phyloP scores from a whole-genome alignment of 176 grass and related monocot genomes.

The Musa beccarii region DNA sequence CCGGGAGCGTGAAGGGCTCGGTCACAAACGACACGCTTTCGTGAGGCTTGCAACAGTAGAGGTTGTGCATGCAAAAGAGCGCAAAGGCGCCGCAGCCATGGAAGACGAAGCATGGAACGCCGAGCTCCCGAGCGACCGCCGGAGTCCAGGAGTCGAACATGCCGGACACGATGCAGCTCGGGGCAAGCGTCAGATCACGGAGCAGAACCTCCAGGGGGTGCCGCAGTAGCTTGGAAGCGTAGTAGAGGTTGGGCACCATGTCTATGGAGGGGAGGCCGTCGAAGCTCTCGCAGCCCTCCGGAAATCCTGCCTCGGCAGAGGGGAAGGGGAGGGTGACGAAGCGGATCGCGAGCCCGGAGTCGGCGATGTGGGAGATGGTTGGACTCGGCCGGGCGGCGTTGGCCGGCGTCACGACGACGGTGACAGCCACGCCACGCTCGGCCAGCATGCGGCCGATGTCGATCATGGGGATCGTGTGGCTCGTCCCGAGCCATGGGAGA shows the following conservation, averaged over 20 bases:
- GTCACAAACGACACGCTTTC: conserved; percentile 13
- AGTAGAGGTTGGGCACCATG: conserved; percentile 27
- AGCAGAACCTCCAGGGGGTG: conserved; percentile 22
- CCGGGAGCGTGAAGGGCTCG: conserved; percentile 38
- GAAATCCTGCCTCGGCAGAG: conserved; percentile 24
- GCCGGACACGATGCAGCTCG: conserved; percentile 47
- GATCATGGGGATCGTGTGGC: conserved; percentile 43
- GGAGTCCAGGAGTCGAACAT: conserved; percentile 38
- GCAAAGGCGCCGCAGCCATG: conserved; percentile 55
- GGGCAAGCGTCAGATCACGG: background rate
- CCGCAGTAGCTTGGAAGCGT: conserved; percentile 30
- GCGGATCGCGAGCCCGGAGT: conserved; percentile 8
- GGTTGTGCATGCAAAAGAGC: conserved; percentile 41
- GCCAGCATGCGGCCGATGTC: conserved; percentile 61
- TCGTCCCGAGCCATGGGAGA: conserved; percentile 49
- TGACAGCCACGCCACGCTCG: conserved; percentile 28
- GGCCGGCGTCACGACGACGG: conserved; percentile 48
- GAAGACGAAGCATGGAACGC: conserved; percentile 55
- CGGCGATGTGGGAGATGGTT: conserved; percentile 22
- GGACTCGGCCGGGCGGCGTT: conserved; percentile 28
- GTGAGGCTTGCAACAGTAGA: conserved; percentile 30
- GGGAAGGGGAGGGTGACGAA: conserved; percentile 50
- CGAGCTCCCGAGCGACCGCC: conserved; percentile 27
- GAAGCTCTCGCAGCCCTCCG: conserved; percentile 41
- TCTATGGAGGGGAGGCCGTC: conserved; percentile 25